Evolutionary conservation across 176 grass and related monocot species (phyloP).

Genomic region (Oryza longistaminata): DNA sequence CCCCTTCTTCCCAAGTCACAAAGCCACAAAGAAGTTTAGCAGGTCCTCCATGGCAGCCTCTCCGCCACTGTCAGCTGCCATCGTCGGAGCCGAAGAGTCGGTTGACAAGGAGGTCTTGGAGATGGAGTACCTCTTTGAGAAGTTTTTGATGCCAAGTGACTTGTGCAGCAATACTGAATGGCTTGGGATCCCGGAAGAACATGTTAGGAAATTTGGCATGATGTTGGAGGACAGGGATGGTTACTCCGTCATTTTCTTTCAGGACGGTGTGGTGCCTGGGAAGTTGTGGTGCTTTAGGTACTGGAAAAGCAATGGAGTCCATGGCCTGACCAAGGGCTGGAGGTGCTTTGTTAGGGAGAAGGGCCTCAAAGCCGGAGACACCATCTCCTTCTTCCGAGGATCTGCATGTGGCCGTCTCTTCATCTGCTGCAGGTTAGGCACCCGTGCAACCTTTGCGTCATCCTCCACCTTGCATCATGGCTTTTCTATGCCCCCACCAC

Average conservation of each 20-base stretch:
- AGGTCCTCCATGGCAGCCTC: not conserved
- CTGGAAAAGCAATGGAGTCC: constrained; percentile 44
- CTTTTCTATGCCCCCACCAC: too few relatives aligned
- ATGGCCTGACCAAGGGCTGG: constrained; percentile 66
- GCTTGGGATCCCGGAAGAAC: not conserved
- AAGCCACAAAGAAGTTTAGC: too few relatives aligned
- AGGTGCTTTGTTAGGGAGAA: constrained; percentile 69
- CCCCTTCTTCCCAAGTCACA: too few relatives aligned
- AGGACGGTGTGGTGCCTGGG: constrained; percentile 54
- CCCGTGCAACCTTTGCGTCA: not conserved
- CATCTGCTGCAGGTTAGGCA: constrained; percentile 50
- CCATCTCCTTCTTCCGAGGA: constrained; percentile 60
- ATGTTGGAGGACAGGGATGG: constrained; percentile 30
- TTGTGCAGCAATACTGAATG: not conserved
- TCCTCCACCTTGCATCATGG: too few relatives aligned
- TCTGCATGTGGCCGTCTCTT: constrained; percentile 43
- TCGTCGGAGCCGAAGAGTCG: not conserved
- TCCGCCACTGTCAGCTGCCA: not conserved
- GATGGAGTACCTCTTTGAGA: constrained; percentile 19
- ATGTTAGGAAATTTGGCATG: constrained; percentile 17
- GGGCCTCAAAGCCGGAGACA: constrained; percentile 55
- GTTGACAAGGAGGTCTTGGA: not conserved
- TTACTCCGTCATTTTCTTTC: constrained; percentile 32
- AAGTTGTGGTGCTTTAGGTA: constrained; percentile 67
- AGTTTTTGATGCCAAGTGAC: not conserved